Evolutionary conservation across 331 rosid genomes (phyloP).

Genomic region (Rosa hybrid): DNA sequence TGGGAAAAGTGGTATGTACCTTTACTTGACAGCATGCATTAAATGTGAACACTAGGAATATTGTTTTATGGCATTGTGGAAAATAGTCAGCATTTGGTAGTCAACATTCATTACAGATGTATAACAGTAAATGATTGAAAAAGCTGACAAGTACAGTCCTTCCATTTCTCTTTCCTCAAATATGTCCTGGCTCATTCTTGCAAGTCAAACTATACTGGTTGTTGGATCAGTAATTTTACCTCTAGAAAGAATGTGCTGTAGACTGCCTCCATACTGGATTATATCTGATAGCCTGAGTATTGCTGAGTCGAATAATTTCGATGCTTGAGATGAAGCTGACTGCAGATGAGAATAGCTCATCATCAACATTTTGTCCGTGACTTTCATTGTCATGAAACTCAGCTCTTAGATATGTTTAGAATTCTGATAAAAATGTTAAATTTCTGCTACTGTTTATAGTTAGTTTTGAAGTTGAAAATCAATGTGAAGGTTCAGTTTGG

Average conservation of each 20-base stretch:
- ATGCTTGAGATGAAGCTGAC: neutral
- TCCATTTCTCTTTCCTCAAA: neutral
- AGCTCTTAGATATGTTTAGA: neutral
- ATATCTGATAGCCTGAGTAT: neutral
- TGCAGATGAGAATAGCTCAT: no score
- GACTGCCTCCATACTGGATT: neutral
- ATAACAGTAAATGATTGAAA: neutral
- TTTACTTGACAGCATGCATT: neutral
- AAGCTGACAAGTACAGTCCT: neutral
- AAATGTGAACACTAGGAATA: no score
- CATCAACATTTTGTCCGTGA: neutral
- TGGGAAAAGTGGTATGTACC: conserved; percentile 47
- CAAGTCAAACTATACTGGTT: neutral
- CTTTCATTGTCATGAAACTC: neutral
- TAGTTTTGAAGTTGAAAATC: neutral
- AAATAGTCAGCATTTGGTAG: neutral
- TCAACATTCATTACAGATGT: neutral
- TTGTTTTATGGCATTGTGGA: neutral
- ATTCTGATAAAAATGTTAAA: neutral
- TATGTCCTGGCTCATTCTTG: neutral
- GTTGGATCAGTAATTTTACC: neutral
- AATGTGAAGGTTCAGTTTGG: neutral
- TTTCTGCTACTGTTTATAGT: neutral
- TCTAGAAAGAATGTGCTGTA: neutral
- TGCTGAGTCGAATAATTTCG: neutral